Conservation (phyloP, 176 grass and related monocot species). For the Alloteropsis semialata region DNA sequence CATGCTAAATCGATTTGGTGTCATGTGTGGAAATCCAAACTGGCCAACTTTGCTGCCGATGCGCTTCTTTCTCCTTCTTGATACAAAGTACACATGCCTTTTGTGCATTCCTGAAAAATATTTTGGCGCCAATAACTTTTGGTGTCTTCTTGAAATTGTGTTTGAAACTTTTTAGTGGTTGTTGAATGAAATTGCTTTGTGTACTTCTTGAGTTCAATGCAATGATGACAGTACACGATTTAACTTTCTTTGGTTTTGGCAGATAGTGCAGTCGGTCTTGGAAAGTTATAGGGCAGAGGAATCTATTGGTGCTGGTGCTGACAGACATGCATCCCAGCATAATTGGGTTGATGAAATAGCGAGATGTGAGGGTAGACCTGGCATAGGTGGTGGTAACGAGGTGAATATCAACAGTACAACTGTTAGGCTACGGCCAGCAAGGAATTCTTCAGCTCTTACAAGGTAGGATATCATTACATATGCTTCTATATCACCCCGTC, state of each 20-base stretch:
- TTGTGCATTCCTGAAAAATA: neutral
- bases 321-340: slow-evolving; percentile 64
- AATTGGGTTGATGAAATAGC: slow-evolving; percentile 99
- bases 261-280: slow-evolving; percentile 87
- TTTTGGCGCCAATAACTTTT: neutral
- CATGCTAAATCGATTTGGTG: neutral
- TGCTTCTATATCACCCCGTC: neutral
- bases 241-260: slow-evolving; percentile 41
- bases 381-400: slow-evolving; percentile 55
- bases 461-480: slow-evolving; percentile 45
- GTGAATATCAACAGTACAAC: slow-evolving; percentile 47
- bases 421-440: slow-evolving; percentile 43
- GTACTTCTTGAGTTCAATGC: slow-evolving; percentile 8
- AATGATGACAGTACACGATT: neutral
- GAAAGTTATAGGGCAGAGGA: slow-evolving; percentile 69
- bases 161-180: slow-evolving; percentile 5
- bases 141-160: neutral
- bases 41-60: neutral
- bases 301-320: slow-evolving; percentile 41
- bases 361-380: slow-evolving; percentile 72
- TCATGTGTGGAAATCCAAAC: neutral
- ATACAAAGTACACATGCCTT: neutral
- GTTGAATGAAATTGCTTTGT: neutral
- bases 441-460: slow-evolving; percentile 64
- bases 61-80: neutral